Percentiles rank a stretch among this genome's conserved stretches.
Evolutionary conservation across 2,329 filamentous ascomycete species (phyloP).

Genomic region (Zalaria obscura): DNA sequence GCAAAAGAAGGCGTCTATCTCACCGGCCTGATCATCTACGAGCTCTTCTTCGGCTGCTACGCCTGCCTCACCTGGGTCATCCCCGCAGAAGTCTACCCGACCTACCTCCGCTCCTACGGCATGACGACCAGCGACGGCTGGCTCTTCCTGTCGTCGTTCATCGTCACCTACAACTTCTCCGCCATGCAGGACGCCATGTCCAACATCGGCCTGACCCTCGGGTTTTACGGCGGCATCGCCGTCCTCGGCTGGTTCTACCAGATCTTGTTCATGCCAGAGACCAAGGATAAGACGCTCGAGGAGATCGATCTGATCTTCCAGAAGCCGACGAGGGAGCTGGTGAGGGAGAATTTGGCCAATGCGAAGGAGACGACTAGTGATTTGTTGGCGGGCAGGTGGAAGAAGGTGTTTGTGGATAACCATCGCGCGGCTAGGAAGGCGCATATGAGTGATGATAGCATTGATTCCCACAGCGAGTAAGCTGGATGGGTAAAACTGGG

Average conservation of each 20-base stretch:
- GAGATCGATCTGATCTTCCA: slow-evolving; percentile 57
- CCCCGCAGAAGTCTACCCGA: slow-evolving; percentile 57
- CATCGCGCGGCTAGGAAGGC: slow-evolving; percentile 4
- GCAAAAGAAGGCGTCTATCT: slow-evolving; percentile 48
- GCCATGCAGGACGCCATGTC: slow-evolving; percentile 56
- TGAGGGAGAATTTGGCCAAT: slow-evolving; percentile 42
- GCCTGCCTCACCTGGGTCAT: slow-evolving; percentile 14
- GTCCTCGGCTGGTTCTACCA: slow-evolving; percentile 59
- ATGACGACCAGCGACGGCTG: slow-evolving; percentile 58
- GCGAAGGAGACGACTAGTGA: slow-evolving; percentile 30
- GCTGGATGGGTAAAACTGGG: too few species aligned
- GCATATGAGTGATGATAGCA: not conserved
- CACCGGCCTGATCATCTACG: slow-evolving; percentile 53
- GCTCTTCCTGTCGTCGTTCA: slow-evolving; percentile 56
- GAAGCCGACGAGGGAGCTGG: slow-evolving; percentile 47
- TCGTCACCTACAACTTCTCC: slow-evolving; percentile 64
- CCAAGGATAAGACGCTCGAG: slow-evolving; percentile 54
- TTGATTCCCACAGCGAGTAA: too few species aligned
- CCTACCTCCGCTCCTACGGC: slow-evolving; percentile 57
- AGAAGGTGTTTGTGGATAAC: slow-evolving; percentile 32
- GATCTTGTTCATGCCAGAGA: slow-evolving; percentile 63
- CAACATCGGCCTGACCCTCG: slow-evolving; percentile 49
- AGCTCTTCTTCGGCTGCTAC: slow-evolving; percentile 47
- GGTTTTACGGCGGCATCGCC: slow-evolving; percentile 63
- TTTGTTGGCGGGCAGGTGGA: slow-evolving; percentile 27